A percentile compares a stretch with the other conserved stretches of the same genome.
These are phyloP conservation scores for Fragaria ananassa DNA, from an alignment of 306 rosid genomes.

Conservation along the genomic window DNA sequence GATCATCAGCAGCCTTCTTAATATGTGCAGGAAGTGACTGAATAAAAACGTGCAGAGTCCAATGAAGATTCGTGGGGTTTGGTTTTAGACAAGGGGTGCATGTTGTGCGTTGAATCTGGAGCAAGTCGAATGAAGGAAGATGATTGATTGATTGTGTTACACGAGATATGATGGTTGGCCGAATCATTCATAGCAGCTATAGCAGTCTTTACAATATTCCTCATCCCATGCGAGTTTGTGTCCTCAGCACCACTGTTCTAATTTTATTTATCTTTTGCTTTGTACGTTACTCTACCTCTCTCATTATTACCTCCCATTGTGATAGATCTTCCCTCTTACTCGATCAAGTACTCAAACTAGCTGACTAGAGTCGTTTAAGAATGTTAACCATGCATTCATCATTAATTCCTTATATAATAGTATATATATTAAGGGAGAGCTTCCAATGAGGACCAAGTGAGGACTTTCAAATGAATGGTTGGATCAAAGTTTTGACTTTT, in stretches of 20 bases:
- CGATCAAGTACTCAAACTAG: background rate
- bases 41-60: conserved; percentile 1
- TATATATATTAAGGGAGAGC: no score
- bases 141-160: conserved; percentile 15
- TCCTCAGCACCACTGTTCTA: background rate
- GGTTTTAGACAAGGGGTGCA: background rate
- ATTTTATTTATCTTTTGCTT: conserved; percentile 1
- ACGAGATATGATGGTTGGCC: conserved; percentile 25
- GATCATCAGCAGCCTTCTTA: conserved; percentile 6
- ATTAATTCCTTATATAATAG: no score
- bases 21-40: background rate
- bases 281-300: background rate
- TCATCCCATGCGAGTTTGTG: conserved; percentile 12
- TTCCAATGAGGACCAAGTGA: no score
- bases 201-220: background rate
- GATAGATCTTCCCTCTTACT: background rate
- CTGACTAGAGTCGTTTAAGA: background rate
- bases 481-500: no score
- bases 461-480: no score
- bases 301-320: background rate
- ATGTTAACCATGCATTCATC: no score
- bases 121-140: background rate
- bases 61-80: conserved; percentile 17
- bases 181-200: conserved; percentile 27
- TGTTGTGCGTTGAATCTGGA: conserved; percentile 1